Conservation (phyloP, 495 filamentous ascomycete species). For the Penicillium malachiteum region DNA sequence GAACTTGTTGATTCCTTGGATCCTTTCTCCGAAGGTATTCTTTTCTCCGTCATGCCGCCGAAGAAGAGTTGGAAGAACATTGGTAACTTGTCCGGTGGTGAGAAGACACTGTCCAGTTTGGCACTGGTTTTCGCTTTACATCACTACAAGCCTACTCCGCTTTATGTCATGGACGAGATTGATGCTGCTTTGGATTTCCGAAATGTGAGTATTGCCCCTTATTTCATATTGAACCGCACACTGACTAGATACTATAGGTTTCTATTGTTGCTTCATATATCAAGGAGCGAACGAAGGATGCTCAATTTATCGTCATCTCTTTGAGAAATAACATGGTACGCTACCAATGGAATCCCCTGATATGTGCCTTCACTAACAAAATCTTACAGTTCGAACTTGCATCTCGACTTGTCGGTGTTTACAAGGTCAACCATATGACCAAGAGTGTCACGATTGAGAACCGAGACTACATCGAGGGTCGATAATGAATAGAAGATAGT, state of each 20-base stretch:
- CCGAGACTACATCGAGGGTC: slow-evolving; percentile 68
- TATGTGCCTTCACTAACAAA: slow-evolving; percentile 10
- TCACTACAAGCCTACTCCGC: slow-evolving; percentile 94
- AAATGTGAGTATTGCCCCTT: slow-evolving; percentile 65
- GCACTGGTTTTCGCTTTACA: slow-evolving; percentile 96
- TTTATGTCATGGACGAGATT: slow-evolving; percentile 99
- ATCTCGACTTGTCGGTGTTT: slow-evolving; percentile 87
- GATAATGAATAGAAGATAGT: slow-evolving; percentile 26
- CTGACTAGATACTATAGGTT: slow-evolving; percentile 57
- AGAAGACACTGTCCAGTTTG: slow-evolving; percentile 93
- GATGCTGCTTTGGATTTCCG: slow-evolving; percentile 97
- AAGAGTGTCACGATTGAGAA: slow-evolving; percentile 97
- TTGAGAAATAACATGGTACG: slow-evolving; percentile 92
- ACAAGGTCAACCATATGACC: slow-evolving; percentile 99
- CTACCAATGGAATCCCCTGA: neutral
- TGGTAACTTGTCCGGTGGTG: slow-evolving; percentile 86
- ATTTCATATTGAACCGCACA: neutral
- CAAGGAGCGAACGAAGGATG: slow-evolving; percentile 98
- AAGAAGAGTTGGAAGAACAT: slow-evolving; percentile 99
- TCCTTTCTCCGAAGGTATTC: slow-evolving; percentile 93
- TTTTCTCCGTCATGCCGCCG: slow-evolving; percentile 97
- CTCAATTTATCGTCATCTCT: slow-evolving; percentile 98
- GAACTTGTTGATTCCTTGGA: slow-evolving; percentile 94
- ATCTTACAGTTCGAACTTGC: slow-evolving; percentile 80
- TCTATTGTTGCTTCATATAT: slow-evolving; percentile 98